These are phyloP conservation scores for Salix caprea DNA, from an alignment of 345 rosid genomes.

Conservation along the genomic window DNA sequence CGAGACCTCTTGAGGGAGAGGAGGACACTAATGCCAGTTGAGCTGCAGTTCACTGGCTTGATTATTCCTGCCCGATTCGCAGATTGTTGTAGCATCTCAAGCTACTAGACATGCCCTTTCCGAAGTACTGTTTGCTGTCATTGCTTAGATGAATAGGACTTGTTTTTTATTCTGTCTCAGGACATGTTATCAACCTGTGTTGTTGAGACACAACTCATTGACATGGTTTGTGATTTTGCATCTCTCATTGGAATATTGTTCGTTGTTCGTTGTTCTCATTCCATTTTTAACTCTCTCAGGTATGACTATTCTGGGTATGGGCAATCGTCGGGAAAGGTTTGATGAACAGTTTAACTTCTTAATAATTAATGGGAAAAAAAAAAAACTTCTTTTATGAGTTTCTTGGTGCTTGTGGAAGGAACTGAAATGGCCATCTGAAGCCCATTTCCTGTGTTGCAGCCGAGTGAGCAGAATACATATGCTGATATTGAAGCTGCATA, in stretches of 20 bases:
- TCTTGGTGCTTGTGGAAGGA: background rate
- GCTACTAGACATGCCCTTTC: background rate
- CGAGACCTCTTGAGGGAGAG: too few relatives aligned
- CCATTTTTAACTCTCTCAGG: constrained; percentile 36
- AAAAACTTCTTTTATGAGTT: background rate
- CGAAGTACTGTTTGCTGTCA: background rate
- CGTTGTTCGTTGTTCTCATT: background rate
- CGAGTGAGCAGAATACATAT: constrained; percentile 84
- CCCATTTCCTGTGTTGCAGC: constrained; percentile 43
- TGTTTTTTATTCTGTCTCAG: background rate
- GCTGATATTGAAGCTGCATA: constrained; percentile 95
- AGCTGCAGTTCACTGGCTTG: too few relatives aligned
- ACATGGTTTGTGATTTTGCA: background rate
- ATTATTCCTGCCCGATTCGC: background rate
- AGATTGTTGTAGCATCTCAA: background rate
- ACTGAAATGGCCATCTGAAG: constrained; percentile 6
- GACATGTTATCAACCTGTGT: background rate
- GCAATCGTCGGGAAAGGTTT: constrained; percentile 92
- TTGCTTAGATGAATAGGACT: background rate
- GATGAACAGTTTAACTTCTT: constrained; percentile 1
- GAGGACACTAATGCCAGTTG: too few relatives aligned
- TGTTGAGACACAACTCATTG: background rate
- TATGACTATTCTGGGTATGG: constrained; percentile 97
- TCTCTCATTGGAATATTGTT: background rate
- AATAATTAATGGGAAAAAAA: background rate